A percentile compares a stretch with the other conserved stretches of the same genome.
These are phyloP conservation scores for Talaromyces nanjingensis DNA, from an alignment of 495 filamentous ascomycete species.

Conservation along the genomic window DNA sequence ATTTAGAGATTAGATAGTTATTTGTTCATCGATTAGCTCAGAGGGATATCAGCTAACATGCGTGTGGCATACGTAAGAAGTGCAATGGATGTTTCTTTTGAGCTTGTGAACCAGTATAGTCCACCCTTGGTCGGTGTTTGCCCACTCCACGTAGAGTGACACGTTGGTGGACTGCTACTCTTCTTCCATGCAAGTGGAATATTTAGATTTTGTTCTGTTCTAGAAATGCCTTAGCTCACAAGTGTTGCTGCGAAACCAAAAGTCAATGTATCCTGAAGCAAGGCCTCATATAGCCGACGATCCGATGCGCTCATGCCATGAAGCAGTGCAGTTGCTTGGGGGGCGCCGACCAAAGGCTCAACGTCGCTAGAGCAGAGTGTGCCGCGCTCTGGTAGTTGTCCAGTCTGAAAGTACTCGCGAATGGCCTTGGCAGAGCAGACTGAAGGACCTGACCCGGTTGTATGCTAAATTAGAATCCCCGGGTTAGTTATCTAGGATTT, in stretches of 20 bases:
- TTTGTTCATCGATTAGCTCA: no score
- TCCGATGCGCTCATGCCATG: not conserved
- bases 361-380: slow-evolving; percentile 35
- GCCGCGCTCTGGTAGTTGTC: slow-evolving; percentile 32
- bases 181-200: no score
- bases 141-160: no score
- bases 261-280: not conserved
- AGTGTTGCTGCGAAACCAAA: not conserved
- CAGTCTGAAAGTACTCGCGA: slow-evolving; percentile 41
- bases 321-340: not conserved
- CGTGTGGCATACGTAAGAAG: no score
- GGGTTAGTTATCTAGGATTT: not conserved
- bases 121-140: no score
- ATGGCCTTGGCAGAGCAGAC: slow-evolving; percentile 37
- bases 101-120: no score
- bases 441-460: slow-evolving; percentile 38
- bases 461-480: slow-evolving; percentile 28
- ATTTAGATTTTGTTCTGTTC: not conserved
- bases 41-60: no score
- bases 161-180: no score
- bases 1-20: no score
- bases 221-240: not conserved
- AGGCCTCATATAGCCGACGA: slow-evolving; percentile 12
- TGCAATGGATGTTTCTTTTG: no score
- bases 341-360: slow-evolving; percentile 22